These are phyloP conservation scores for Gossypium thurberi DNA, from an alignment of 345 rosid genomes.

Conservation along the genomic window DNA sequence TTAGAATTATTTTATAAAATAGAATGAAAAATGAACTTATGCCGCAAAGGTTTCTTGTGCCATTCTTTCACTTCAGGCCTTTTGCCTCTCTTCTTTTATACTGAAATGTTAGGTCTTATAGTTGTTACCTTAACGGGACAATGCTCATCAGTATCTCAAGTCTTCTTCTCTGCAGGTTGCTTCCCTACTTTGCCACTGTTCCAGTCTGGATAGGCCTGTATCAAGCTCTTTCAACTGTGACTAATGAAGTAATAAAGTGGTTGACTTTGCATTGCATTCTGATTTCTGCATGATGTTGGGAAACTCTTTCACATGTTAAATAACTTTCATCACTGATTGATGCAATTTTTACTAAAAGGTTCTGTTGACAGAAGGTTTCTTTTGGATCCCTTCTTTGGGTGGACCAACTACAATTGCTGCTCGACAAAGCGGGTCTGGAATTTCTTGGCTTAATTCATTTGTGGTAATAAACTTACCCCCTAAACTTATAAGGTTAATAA, in stretches of 20 bases:
- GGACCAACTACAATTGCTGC: conserved; percentile 97
- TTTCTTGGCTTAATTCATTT: conserved; percentile 91
- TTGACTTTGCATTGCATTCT: neutral
- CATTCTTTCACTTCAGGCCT: neutral
- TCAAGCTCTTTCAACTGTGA: conserved; percentile 97
- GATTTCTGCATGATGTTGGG: neutral
- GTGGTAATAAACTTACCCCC: conserved; percentile 52
- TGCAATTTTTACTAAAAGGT: conserved; percentile 43
- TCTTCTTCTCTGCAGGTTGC: conserved; percentile 49
- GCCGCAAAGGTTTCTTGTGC: neutral
- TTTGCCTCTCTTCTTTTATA: neutral
- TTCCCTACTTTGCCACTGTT: conserved; percentile 84
- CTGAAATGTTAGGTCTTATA: neutral
- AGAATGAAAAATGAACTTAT: no score
- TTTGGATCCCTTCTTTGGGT: conserved; percentile 95
- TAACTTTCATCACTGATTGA: conserved; percentile 13
- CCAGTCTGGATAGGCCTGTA: conserved; percentile 98
- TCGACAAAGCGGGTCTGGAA: conserved; percentile 89
- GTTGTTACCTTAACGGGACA: conserved; percentile 6
- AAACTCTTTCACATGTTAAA: neutral
- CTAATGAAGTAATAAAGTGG: conserved; percentile 67
- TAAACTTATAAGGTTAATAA: conserved; percentile 3
- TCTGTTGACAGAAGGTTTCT: conserved; percentile 87
- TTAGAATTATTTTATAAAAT: no score
- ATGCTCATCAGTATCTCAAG: conserved; percentile 14